Evolutionary conservation across 2,329 filamentous ascomycete species (phyloP).

Genomic region (Aspergillus novoparasiticus): DNA sequence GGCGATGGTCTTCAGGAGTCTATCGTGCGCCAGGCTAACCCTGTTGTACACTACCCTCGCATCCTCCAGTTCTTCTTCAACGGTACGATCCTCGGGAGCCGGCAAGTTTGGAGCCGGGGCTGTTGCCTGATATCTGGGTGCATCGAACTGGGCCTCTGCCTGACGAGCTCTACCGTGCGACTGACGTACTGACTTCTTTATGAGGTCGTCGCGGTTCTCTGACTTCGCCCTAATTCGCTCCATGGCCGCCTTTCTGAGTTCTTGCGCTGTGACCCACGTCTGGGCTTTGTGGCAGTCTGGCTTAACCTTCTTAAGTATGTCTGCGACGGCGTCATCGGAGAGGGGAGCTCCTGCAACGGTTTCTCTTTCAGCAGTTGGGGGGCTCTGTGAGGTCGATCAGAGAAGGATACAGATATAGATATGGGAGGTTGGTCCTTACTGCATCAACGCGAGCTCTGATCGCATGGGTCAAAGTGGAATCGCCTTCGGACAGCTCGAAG

Average conservation of each 20-base stretch:
- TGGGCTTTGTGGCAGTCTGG: slow-evolving; percentile 22
- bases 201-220: slow-evolving; percentile 10
- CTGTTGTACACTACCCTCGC: slow-evolving; percentile 1
- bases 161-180: slow-evolving; percentile 11
- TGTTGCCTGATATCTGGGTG: slow-evolving; percentile 10
- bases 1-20: slow-evolving; percentile 15
- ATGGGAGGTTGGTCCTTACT: background rate
- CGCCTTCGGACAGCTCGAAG: background rate
- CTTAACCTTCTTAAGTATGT: slow-evolving; percentile 21
- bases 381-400: background rate
- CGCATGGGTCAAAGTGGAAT: background rate
- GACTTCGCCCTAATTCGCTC: slow-evolving; percentile 9
- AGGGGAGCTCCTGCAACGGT: slow-evolving; percentile 9
- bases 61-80: background rate
- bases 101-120: background rate
- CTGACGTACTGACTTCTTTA: slow-evolving; percentile 12
- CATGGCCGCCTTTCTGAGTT: slow-evolving; percentile 9
- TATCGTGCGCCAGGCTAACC: slow-evolving; percentile 15
- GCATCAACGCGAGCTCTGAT: background rate
- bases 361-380: background rate
- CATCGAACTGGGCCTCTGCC: background rate
- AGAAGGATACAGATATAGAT: background rate
- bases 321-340: slow-evolving; percentile 18
- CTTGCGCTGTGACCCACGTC: slow-evolving; percentile 23
- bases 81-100: background rate